Conservation (phyloP, 2,329 filamentous ascomycete genomes). For the Albophoma yamanashiensis region DNA sequence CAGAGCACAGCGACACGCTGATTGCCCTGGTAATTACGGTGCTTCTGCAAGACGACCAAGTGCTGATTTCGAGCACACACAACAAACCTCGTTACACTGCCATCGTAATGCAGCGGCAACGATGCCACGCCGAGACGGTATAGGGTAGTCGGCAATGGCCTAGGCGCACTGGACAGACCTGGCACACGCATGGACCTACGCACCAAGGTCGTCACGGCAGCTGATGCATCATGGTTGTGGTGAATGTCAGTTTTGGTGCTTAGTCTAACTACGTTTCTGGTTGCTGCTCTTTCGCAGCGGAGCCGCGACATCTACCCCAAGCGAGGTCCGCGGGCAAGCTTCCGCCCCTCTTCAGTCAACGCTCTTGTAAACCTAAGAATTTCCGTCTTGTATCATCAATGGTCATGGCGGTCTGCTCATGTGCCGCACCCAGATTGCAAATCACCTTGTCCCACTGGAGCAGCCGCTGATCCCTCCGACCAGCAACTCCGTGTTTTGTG, state of each 20-base stretch:
- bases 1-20: background rate
- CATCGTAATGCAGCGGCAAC: background rate
- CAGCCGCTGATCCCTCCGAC: slow-evolving; percentile 13
- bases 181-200: background rate
- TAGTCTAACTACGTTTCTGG: slow-evolving; percentile 24
- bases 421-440: slow-evolving; percentile 13
- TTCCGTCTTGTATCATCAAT: slow-evolving; percentile 25
- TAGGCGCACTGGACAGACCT: background rate
- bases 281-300: slow-evolving; percentile 18
- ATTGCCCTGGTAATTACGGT: background rate
- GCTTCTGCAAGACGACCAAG: background rate
- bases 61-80: background rate
- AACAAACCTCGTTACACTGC: background rate
- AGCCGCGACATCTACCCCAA: slow-evolving; percentile 20
- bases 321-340: slow-evolving; percentile 17
- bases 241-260: slow-evolving; percentile 17
- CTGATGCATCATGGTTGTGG: slow-evolving; percentile 2
- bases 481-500: slow-evolving; percentile 6
- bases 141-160: background rate
- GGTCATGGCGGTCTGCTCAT: slow-evolving; percentile 23
- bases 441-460: slow-evolving; percentile 10
- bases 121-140: background rate
- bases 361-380: slow-evolving; percentile 23
- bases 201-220: too few relatives aligned
- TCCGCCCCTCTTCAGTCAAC: slow-evolving; percentile 21